Conservation (phyloP, 768 basidiomycete species). For the Lentinula raphanica region DNA sequence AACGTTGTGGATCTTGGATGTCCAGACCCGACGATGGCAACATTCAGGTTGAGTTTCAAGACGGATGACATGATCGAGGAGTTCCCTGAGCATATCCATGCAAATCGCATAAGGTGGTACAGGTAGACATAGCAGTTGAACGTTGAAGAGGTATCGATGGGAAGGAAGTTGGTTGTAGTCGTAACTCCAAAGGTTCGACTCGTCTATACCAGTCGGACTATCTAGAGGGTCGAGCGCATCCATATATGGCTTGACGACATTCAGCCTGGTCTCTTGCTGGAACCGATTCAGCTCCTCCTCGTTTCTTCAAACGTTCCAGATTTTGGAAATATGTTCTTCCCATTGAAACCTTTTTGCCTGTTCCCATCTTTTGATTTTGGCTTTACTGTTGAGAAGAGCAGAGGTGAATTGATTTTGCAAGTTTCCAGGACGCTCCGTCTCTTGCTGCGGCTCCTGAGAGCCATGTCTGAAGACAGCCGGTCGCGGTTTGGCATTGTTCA, state of each 20-base stretch:
- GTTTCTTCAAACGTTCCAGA: slow-evolving; percentile 31
- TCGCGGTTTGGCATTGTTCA: slow-evolving; percentile 31
- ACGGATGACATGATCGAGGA: slow-evolving; percentile 15
- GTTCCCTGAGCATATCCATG: slow-evolving; percentile 24
- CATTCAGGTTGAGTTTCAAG: neutral
- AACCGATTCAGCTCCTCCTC: slow-evolving; percentile 38
- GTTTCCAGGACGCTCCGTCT: slow-evolving; percentile 21
- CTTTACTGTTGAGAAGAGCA: neutral
- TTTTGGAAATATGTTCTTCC: neutral
- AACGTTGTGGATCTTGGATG: neutral
- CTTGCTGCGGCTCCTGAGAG: slow-evolving; percentile 32
- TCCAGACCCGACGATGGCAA: slow-evolving; percentile 1
- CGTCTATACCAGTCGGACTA: slow-evolving; percentile 13
- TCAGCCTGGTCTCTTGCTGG: slow-evolving; percentile 16
- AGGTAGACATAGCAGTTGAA: slow-evolving; percentile 77
- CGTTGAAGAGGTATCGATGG: slow-evolving; percentile 64
- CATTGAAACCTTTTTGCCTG: neutral
- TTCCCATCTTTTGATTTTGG: neutral
- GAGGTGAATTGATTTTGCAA: neutral
- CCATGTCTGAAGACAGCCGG: slow-evolving; percentile 47
- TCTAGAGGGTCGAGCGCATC: slow-evolving; percentile 38
- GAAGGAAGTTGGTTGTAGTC: slow-evolving; percentile 40
- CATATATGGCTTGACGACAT: slow-evolving; percentile 48
- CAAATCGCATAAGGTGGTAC: slow-evolving; percentile 41
- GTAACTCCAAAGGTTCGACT: slow-evolving; percentile 12